Evolutionary conservation across 306 rosid species (phyloP).

Genomic region (Trifolium pratense): DNA sequence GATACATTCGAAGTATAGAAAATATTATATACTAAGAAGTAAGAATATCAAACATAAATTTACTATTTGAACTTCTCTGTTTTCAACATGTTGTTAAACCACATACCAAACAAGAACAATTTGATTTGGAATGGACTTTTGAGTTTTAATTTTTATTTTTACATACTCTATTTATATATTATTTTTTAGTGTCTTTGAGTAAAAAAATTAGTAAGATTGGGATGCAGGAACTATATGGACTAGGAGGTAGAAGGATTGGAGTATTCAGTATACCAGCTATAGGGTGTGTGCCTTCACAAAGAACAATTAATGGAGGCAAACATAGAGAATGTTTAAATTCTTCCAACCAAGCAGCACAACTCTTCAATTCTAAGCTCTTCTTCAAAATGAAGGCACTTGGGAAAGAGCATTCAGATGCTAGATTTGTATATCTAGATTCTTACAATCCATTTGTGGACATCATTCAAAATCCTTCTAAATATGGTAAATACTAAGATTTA

Average conservation of each 20-base stretch:
- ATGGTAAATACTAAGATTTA: conserved; percentile 49
- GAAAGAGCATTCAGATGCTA: conserved; percentile 51
- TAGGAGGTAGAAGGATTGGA: conserved; percentile 81
- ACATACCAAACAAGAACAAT: conserved; percentile 9
- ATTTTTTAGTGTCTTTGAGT: not conserved
- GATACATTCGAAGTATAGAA: not conserved
- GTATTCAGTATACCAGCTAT: conserved; percentile 59
- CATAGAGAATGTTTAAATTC: conserved; percentile 50
- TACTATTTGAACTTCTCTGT: conserved; percentile 27
- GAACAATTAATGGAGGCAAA: conserved; percentile 61
- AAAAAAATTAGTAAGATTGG: not conserved
- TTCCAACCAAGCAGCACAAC: conserved; percentile 59
- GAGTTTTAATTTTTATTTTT: not conserved
- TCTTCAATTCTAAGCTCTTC: conserved; percentile 72
- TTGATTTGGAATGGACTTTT: not conserved
- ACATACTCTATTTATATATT: not conserved
- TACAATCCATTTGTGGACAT: conserved; percentile 52
- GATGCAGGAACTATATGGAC: conserved; percentile 61
- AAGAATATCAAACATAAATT: conserved; percentile 23
- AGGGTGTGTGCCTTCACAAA: conserved; percentile 83
- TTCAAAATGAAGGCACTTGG: conserved; percentile 44
- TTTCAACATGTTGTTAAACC: conserved; percentile 4
- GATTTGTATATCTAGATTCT: conserved; percentile 63
- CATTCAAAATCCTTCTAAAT: conserved; percentile 55
- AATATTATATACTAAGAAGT: not conserved